A percentile compares a stretch with the other conserved stretches of the same genome.
Conservation (phyloP, 2,329 filamentous ascomycete species). For the Pyrenophora graminea region DNA sequence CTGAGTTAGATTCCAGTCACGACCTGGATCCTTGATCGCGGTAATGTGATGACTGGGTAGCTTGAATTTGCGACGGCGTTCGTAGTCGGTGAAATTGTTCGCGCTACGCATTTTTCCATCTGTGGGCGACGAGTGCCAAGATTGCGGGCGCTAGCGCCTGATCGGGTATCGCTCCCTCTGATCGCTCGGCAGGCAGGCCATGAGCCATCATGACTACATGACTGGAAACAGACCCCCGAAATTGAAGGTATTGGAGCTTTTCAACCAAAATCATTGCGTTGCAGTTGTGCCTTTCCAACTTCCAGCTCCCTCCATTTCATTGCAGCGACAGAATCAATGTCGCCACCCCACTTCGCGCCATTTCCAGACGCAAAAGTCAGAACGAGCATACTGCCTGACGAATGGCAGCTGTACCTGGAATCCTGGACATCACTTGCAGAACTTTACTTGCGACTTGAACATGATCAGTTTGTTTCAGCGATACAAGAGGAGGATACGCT, state of each 20-base stretch:
- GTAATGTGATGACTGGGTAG: constrained; percentile 59
- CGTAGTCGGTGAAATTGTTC: constrained; percentile 27
- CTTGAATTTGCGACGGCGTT: constrained; percentile 33
- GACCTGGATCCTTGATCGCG: constrained; percentile 53
- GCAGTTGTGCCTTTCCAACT: not conserved
- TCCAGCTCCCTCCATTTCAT: not conserved
- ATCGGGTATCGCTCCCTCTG: constrained; percentile 22
- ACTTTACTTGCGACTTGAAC: constrained; percentile 64
- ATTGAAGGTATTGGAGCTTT: constrained; percentile 1
- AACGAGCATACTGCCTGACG: constrained; percentile 65
- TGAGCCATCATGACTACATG: constrained; percentile 36
- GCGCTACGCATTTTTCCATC: constrained; percentile 15
- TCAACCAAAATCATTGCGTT: not conserved
- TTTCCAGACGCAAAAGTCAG: constrained; percentile 74
- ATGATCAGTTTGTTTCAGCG: constrained; percentile 58
- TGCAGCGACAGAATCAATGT: constrained; percentile 33
- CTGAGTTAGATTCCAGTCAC: constrained; percentile 48
- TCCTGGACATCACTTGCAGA: constrained; percentile 74
- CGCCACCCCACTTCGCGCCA: constrained; percentile 73
- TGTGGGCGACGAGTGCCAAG: constrained; percentile 20
- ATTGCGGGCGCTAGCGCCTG: constrained; percentile 39
- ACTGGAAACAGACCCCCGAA: constrained; percentile 13
- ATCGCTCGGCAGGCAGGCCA: constrained; percentile 13
- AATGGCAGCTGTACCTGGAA: constrained; percentile 78
- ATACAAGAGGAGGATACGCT: constrained; percentile 64